Base-by-base conservation (phyloP, 257 asterid species). In the Cruciata laevipes region DNA sequence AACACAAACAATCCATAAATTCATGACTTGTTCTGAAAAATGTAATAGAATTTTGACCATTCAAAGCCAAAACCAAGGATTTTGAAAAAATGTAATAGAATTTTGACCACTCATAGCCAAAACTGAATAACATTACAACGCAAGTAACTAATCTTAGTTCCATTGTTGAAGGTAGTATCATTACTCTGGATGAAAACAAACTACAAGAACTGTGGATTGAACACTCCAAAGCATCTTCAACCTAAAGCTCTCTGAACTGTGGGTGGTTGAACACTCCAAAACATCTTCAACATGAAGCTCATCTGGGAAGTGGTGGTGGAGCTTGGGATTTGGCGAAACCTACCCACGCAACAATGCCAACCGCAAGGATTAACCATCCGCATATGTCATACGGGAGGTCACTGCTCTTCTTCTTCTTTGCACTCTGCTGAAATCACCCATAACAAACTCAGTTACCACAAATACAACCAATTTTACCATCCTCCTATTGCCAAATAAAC, bases 341-440 rank as follows among this genome's bases (percentile, higher is more conserved):
- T 14, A 86, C 80, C 93, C 89, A 86, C 8, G 85, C 90, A 68
- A 80, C 86, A 61, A 86, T 79, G 25, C 94, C 85, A 66, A 81
- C 84, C 14, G 88, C 88, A 62, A 88, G 92, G 68, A 88, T 85
- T 65, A 88, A 66, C 93, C 89, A 88, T 52, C 92, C 90, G 56
- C 77, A 78, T 12, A 88, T 57, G 74, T 84, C 95, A 31, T 88
- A 88, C 70, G 78, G 83, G 64, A 84, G 78, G 83, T 88, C 95
- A 61, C 79, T 82, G 79, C 70, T 78, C 75, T 80, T 86, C 73
- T 80, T 80, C 77, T 83, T 81, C 77, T 78, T 82, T 47, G 73
- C 23, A 68, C 75, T 76, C 79, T 76, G 77, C 76, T 73, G 78
- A 12, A 40, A 21, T 23, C 18, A 60, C 67, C 30, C 9, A 27